Evolutionary conservation across 2,329 filamentous ascomycete species (phyloP), one percentile per base, ranked within the genome.

Genomic region (Aspergillus flavus): DNA sequence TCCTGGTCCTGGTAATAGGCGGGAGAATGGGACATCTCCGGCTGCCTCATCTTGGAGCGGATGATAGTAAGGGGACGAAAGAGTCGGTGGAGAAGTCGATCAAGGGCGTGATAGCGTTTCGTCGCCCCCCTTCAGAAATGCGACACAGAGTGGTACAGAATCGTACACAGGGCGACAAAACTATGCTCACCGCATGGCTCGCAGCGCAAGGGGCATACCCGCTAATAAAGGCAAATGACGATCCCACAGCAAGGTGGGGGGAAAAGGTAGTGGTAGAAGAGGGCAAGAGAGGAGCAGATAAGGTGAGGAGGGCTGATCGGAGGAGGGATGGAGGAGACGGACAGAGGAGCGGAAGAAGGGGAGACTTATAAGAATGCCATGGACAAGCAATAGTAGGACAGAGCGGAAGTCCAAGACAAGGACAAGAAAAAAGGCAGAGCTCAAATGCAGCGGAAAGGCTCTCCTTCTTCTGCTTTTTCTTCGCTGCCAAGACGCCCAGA

Each of bases 11-110:
- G 73, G 63, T 72, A 71, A 60, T 76, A 75, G 67, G 71, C 72
- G 66, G 75, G 69, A 66, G 71, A 74, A 72, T 76, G 72, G 68
- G 74, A 72, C 75, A 77, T 77, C 68, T 74, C 75, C 66, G 72
- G 74, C 55, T 71, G 70, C 66, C 62, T 67, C 75, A 77, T 76
- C 63, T 64, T 66, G 64, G 68, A 63, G 62, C 61, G 63, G 36
- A 41, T 52, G 48, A 26, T 39, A 61, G 36, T 26, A 56, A 57
- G 34, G 45, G 46, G 41, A 52, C 43, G 59, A 60, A 57, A 60
- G 64, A 65, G 58, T 63, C 48, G 65, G 65, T 64, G 66, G 65
- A 66, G 56, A 63, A 69, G 66, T 63, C 63, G 65, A 67, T 63
- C 63, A 66, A 69, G 60, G 62, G 68, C 61, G 64, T 39, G 59